Conservation (phyloP, 306 rosid species). For the Biancaea sappan region DNA sequence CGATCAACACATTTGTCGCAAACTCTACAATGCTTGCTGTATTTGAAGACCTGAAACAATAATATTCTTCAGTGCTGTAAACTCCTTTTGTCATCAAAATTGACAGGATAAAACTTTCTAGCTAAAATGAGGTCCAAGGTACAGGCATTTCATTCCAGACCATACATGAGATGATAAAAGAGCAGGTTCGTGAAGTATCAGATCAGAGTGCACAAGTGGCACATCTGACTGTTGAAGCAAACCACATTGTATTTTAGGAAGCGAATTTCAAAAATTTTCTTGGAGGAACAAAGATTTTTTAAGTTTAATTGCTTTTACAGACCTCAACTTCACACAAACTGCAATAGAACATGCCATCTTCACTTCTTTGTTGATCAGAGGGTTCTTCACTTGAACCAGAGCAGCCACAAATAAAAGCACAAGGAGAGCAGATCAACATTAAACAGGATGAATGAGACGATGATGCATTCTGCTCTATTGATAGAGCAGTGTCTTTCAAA, state of each 20-base stretch:
- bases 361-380: conserved; percentile 66
- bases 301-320: conserved; percentile 39
- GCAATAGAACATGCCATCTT: conserved; percentile 98
- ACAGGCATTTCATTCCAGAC: not conserved
- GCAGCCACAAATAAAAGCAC: conserved; percentile 66
- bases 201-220: conserved; percentile 25
- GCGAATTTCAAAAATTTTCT: not conserved
- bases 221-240: conserved; percentile 23
- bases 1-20: conserved; percentile 94
- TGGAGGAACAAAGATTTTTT: not conserved
- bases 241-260: conserved; percentile 12
- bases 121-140: not conserved
- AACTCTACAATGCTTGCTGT: conserved; percentile 96
- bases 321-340: conserved; percentile 99
- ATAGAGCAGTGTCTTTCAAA: conserved; percentile 47
- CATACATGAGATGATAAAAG: not conserved
- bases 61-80: conserved; percentile 21
- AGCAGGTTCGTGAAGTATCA: conserved; percentile 12
- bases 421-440: conserved; percentile 67
- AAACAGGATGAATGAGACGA: conserved; percentile 53
- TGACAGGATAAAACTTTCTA: conserved; percentile 11
- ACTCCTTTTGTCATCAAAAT: conserved; percentile 8
- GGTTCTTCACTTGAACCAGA: conserved; percentile 62
- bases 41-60: conserved; percentile 83
- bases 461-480: conserved; percentile 40